Conservation (phyloP, 2,329 filamentous ascomycete species). For the Exophiala dermatitidis region DNA sequence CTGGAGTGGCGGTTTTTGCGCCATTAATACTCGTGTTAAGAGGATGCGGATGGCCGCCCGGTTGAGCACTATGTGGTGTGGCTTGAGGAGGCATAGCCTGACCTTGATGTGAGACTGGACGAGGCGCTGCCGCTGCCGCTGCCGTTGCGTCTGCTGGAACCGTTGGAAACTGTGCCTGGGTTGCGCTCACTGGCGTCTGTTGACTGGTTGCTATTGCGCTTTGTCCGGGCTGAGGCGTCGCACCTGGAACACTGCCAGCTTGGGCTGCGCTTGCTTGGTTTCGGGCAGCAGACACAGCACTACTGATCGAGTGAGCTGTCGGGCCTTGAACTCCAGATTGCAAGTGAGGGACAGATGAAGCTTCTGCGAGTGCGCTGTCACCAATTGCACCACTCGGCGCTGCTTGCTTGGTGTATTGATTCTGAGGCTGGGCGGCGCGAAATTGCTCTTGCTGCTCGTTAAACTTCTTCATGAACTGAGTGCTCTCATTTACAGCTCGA, state of each 20-base stretch:
- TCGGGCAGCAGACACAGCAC: constrained; percentile 35
- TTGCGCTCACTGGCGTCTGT: constrained; percentile 41
- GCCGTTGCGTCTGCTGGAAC: constrained; percentile 10
- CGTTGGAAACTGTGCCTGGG: constrained; percentile 28
- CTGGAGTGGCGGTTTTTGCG: constrained; percentile 57
- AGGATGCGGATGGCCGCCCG: constrained; percentile 36
- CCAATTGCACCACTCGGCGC: constrained; percentile 15
- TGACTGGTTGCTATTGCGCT: constrained; percentile 28
- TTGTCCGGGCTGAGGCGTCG: constrained; percentile 24
- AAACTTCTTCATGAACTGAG: constrained; percentile 42
- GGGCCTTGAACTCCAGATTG: constrained; percentile 24
- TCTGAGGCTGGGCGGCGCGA: constrained; percentile 29
- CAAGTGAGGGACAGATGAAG: constrained; percentile 13
- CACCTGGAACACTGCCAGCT: constrained; percentile 31
- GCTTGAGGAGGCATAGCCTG: constrained; percentile 29
- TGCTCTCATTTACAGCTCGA: constrained; percentile 33
- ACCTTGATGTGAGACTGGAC: constrained; percentile 28
- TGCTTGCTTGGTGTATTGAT: constrained; percentile 24
- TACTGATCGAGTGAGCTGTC: constrained; percentile 42
- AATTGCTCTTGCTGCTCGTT: constrained; percentile 43
- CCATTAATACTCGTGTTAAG: constrained; percentile 37
- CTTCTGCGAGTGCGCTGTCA: constrained; percentile 8
- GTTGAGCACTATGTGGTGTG: constrained; percentile 28
- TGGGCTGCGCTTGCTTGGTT: constrained; percentile 29
- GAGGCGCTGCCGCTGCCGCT: constrained; percentile 10